Base-by-base conservation (phyloP, 805 yeast genomes). In the Kodamaea nitidulidarum region DNA sequence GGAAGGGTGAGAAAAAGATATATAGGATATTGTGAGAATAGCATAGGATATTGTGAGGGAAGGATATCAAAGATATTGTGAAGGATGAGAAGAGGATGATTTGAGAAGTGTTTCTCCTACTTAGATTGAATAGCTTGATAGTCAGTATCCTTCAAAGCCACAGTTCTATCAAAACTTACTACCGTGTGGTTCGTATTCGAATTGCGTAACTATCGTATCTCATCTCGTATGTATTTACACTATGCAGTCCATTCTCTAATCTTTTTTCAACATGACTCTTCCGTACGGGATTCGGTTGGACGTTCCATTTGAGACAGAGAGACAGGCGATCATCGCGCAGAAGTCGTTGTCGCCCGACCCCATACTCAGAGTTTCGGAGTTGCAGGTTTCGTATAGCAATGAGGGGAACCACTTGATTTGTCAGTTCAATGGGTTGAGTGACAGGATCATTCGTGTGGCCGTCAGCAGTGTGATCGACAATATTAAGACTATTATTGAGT, bases 401-500 rank as follows among this genome's bases (percentile, higher is more conserved):
- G 54, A 63, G 3, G 73, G 56, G 2, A 51, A 47, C 14, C 45
- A 44, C 0, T 63, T 87, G 29, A 42, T 56, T 2, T 73, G 80
- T 20, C 45, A 51, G 1, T 84, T 86, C 48, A 56, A 64, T 6
- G 87, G 88, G 2, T 67, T 70, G 0, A 80, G 85, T 36, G 95
- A 84, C 47, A 66, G 96, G 32, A 80, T 80, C 5, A 72, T 88
- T 37, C 67, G 97, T 45, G 95, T 88, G 4, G 95, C 95, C 7
- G 86, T 84, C 14, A 87, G 88, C 59, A 83, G 82, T 47, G 75
- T 84, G 12, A 67, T 90, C 40, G 96, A 88, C 54, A 81, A 81
- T 45, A 58, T 87, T 40, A 82, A 82, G 52, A 80, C 93, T 0
- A 75, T 84, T 2, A 65, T 88, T 1, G 96, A 88, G 63, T 81